Conservation (phyloP, 2,329 filamentous ascomycete genomes). For the Cercospora sp. region DNA sequence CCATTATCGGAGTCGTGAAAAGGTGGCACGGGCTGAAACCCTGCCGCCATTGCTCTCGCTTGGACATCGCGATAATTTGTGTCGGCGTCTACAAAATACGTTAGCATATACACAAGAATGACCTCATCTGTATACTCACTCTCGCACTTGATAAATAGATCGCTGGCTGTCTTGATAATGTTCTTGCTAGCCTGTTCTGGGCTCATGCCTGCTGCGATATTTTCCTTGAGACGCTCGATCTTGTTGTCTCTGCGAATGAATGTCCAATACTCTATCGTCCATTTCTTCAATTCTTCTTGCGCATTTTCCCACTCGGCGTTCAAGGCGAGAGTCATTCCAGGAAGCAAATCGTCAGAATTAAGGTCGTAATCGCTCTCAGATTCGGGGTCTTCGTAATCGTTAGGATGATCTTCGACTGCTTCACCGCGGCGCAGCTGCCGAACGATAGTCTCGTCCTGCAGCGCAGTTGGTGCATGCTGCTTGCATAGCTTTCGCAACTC, state of each 20-base stretch:
- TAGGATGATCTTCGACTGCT: neutral
- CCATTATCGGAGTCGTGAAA: neutral
- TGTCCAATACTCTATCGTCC: neutral
- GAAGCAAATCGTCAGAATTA: too few relatives aligned
- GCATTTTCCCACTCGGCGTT: too few relatives aligned
- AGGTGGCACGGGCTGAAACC: neutral
- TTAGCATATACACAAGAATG: neutral
- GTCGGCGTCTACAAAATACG: neutral
- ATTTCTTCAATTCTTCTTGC: neutral
- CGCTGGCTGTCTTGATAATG: neutral
- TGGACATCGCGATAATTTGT: neutral
- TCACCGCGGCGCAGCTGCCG: neutral
- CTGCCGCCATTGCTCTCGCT: neutral
- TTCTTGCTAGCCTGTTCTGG: too few relatives aligned
- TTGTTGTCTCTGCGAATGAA: neutral
- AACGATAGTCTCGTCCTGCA: neutral
- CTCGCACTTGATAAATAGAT: neutral
- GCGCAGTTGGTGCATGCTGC: neutral
- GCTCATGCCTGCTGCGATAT: too few relatives aligned
- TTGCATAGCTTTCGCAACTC: constrained; percentile 10
- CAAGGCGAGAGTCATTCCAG: too few relatives aligned
- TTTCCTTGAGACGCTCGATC: neutral
- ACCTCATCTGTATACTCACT: neutral
- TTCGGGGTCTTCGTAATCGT: too few relatives aligned
- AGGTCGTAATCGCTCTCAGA: too few relatives aligned